These are phyloP conservation scores for Acanthamoeba castellanii DNA, from an alignment of 208 protist species.

Conservation along the genomic window DNA sequence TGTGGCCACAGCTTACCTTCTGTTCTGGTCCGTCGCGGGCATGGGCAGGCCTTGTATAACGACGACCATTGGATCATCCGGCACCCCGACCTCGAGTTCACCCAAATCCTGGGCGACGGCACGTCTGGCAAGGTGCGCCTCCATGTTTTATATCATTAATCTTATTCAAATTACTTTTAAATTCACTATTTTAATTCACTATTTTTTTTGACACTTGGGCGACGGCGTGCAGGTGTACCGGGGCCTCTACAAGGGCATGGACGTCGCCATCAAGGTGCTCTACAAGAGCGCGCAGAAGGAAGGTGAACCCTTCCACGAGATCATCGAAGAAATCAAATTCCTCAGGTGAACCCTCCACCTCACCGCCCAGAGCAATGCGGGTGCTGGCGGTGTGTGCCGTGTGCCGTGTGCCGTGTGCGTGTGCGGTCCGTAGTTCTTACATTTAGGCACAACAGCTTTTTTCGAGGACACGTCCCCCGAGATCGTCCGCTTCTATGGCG, in stretches of 20 bases:
- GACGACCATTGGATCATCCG: constrained; percentile 75
- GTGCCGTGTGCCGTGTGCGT: too few relatives aligned
- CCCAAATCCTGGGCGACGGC: constrained; percentile 77
- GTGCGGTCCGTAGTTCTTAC: too few relatives aligned
- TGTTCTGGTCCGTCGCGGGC: not conserved
- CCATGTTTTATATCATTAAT: not conserved
- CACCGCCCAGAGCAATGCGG: too few relatives aligned
- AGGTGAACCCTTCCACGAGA: constrained; percentile 76
- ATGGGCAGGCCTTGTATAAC: not conserved
- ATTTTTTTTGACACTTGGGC: not conserved
- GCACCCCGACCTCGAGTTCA: constrained; percentile 79
- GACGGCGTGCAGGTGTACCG: constrained; percentile 26
- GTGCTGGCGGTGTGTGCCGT: too few relatives aligned
- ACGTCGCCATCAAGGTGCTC: constrained; percentile 85
- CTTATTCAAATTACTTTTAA: too few relatives aligned
- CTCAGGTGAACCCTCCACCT: constrained; percentile 77
- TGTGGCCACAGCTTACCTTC: not conserved
- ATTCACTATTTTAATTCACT: too few relatives aligned
- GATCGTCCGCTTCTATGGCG: constrained; percentile 59
- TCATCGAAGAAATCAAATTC: constrained; percentile 85
- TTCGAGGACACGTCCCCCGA: constrained; percentile 27
- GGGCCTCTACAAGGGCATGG: constrained; percentile 80
- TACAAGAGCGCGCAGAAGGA: constrained; percentile 35
- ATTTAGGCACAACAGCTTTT: not conserved
- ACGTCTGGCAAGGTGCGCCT: constrained; percentile 80